Conservation (phyloP, 306 rosid species). For the Dalbergia oliveri region DNA sequence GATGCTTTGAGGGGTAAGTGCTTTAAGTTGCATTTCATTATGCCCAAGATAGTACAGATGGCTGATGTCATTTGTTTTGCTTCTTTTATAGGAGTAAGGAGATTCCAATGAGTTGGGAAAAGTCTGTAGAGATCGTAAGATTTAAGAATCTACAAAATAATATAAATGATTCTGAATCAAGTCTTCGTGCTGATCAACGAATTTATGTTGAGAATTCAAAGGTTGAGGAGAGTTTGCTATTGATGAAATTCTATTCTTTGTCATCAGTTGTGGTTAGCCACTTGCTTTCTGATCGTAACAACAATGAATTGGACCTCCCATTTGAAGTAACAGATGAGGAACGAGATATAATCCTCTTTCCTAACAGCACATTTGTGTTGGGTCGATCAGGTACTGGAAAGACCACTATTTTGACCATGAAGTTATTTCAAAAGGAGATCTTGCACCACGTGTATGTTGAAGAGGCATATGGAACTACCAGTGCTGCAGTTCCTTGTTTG, state of each 20-base stretch:
- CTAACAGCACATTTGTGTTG: slow-evolving; percentile 62
- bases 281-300: slow-evolving; percentile 55
- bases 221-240: slow-evolving; percentile 77
- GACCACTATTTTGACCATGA: slow-evolving; percentile 73
- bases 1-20: slow-evolving; percentile 62
- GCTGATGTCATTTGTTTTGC: background rate
- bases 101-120: slow-evolving; percentile 66
- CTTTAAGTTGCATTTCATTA: background rate
- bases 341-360: slow-evolving; percentile 53
- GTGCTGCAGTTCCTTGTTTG: slow-evolving; percentile 36
- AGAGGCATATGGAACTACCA: slow-evolving; percentile 30
- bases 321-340: slow-evolving; percentile 67
- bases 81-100: slow-evolving; percentile 55
- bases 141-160: slow-evolving; percentile 46
- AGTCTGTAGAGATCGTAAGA: slow-evolving; percentile 49
- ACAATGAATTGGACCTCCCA: slow-evolving; percentile 64
- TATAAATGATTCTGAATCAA: slow-evolving; percentile 45
- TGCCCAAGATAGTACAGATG: background rate
- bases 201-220: slow-evolving; percentile 65
- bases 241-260: slow-evolving; percentile 80
- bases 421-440: slow-evolving; percentile 68
- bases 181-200: slow-evolving; percentile 47
- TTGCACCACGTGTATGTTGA: slow-evolving; percentile 51
- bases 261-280: slow-evolving; percentile 65
- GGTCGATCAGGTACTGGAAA: slow-evolving; percentile 88